Base-by-base conservation (phyloP, 768 basidiomycete species). In the Kondoa subrosea region DNA sequence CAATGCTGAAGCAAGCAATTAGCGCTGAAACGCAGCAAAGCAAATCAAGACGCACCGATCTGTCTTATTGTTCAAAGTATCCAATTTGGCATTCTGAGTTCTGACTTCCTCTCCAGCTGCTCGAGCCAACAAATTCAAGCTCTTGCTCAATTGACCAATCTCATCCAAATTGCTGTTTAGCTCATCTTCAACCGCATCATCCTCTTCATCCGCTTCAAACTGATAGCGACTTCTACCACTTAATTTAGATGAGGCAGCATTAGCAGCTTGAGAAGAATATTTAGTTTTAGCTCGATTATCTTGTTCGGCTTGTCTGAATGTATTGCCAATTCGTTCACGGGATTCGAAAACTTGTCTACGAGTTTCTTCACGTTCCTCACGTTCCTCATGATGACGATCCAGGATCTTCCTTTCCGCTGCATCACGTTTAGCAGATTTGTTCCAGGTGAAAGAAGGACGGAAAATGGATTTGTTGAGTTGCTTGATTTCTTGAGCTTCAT, bases 401-500 rank as follows among this genome's bases (percentile, higher is more conserved):
- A 85, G 83, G 27, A 95, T 80, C 75, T 90, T 88, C 32, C 84
- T 83, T 74, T 95, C 91, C 73, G 90, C 85, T 16, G 87, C 89
- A 2, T 84, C 83, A 62, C 91, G 88, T 78, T 96, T 97, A 21
- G 81, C 82, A 40, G 90, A 86, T 77, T 95, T 99, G 81, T 96
- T 93, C 78, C 87, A 93, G 0, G 86, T 85, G 72, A 95, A 85
- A 67, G 58, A 62, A 30, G 71, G 71, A 30, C 66, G 61, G 81
- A 99, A 96, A 76, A 99, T 97, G 50, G 89, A 91, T 34, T 85
- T 83, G 77, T 96, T 96, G 67, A 99, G 84, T 76, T 91, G 83
- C 78, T 91, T 92, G 66, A 99, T 84, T 77, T 97, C 92, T 70
- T 85, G 86, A 2, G 91, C 90, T 77, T 85, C 89, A 79, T 99